Conservation (phyloP, 129 eudicot species). For the Lonicera japonica region DNA sequence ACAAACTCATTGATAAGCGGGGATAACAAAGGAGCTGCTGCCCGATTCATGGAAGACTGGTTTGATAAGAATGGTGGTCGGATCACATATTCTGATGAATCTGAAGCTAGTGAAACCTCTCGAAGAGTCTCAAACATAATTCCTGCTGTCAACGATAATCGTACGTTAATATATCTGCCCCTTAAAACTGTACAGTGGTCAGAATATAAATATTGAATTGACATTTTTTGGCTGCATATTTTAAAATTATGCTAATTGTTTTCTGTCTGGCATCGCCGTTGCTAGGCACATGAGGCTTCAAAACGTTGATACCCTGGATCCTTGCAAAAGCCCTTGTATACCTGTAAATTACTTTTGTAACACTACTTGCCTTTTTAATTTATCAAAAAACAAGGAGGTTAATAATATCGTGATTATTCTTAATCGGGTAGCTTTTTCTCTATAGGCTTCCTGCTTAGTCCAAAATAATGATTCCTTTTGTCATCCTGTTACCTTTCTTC, state of each 20-base stretch:
- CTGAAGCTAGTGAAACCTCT: slow-evolving; percentile 31
- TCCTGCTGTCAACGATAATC: slow-evolving; percentile 34
- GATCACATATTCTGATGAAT: slow-evolving; percentile 14
- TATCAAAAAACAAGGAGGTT: too few relatives aligned
- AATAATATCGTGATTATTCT: too few relatives aligned
- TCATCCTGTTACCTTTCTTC: too few relatives aligned
- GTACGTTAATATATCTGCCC: slow-evolving; percentile 39
- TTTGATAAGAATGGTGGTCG: slow-evolving; percentile 46
- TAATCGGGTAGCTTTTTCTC: too few relatives aligned
- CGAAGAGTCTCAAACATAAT: slow-evolving; percentile 80
- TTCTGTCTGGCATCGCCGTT: too few relatives aligned
- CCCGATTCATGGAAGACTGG: slow-evolving; percentile 99
- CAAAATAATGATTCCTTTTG: too few relatives aligned
- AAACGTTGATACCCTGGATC: too few relatives aligned
- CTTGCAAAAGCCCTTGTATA: too few relatives aligned
- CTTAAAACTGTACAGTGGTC: neutral
- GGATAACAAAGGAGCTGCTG: slow-evolving; percentile 99
- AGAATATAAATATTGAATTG: neutral
- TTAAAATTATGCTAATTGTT: neutral
- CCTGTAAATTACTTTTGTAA: too few relatives aligned
- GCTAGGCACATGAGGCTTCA: too few relatives aligned
- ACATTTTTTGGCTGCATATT: neutral
- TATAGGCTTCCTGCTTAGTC: too few relatives aligned
- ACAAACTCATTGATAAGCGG: slow-evolving; percentile 90
- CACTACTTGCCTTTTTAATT: too few relatives aligned